These are phyloP conservation scores for Clonostachys byssicola DNA, from an alignment of 2,329 filamentous ascomycete genomes.

Conservation along the genomic window DNA sequence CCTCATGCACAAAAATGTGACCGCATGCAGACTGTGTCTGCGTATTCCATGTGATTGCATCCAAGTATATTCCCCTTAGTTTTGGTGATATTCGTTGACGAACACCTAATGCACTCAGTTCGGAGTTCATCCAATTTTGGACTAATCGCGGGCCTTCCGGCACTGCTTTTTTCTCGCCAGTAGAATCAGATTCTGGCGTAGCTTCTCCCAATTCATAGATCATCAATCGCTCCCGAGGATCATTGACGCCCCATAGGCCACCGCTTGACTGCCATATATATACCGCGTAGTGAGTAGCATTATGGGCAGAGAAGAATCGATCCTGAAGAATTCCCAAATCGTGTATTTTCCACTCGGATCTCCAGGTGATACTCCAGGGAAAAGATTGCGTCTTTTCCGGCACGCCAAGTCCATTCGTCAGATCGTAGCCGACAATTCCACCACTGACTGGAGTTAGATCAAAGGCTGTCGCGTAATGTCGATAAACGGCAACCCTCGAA, in stretches of 20 bases:
- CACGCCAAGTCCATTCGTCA: too few relatives aligned
- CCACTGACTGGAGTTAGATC: conserved; percentile 18
- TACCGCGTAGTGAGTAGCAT: conserved; percentile 52
- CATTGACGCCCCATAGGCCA: conserved; percentile 49
- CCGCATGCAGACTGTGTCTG: conserved; percentile 14
- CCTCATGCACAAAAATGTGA: conserved; percentile 51
- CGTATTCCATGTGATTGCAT: conserved; percentile 30
- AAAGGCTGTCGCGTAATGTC: conserved; percentile 57
- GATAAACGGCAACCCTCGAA: conserved; percentile 43
- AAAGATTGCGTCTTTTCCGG: background rate
- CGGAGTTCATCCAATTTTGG: conserved; percentile 40
- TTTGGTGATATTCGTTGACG: conserved; percentile 46
- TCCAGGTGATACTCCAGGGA: conserved; percentile 39
- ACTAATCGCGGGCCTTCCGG: conserved; percentile 36
- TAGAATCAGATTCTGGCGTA: conserved; percentile 45
- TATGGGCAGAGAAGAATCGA: conserved; percentile 61
- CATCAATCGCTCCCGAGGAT: conserved; percentile 51
- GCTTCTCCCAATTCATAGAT: conserved; percentile 55
- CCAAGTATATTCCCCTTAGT: conserved; percentile 45
- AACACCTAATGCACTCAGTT: conserved; percentile 47
- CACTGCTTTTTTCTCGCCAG: conserved; percentile 27
- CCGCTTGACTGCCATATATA: conserved; percentile 59
- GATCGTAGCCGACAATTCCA: too few relatives aligned
- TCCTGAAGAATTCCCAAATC: conserved; percentile 50
- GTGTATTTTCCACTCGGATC: conserved; percentile 58